Base-by-base conservation (phyloP, 441 rosid genomes). In the Corymbia citriodora region DNA sequence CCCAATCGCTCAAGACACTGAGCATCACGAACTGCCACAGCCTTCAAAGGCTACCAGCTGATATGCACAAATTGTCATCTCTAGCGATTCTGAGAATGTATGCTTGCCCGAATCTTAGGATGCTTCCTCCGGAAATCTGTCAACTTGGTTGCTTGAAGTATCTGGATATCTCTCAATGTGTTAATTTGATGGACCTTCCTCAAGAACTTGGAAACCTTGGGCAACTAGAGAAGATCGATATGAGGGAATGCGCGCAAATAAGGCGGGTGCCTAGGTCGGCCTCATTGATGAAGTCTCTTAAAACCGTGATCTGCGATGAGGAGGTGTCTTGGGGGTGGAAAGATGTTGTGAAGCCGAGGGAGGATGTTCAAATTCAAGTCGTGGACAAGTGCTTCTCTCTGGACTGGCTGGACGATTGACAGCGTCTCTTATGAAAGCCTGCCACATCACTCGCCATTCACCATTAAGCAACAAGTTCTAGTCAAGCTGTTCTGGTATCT, bases 11-110 rank as follows among this genome's bases (percentile, higher is more conserved):
- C 9, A 92, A 92, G 57, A 94, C 92, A 89, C 94, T 97, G 33
- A 97, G 99, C 90, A 89, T 96, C 92, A 97, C 98, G 87, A 95
- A 97, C 87, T 97, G 99, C 96, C 98, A 97, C 93, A 94, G 93
- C 63, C 92, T 97, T 36, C 87, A 90, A 40, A 93, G 91, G 85
- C 92, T 97, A 79, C 99, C 97, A 4, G 81, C 92, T 50, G 91
- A 94, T 53, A 91, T 97, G 68, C 96, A 96, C 7, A 92, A 92
- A 88, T 92, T 97, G 88, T 93, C 93, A 29, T 89, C 55, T 86
- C 94, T 97, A 74, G 93, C 95, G 72, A 89, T 96, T 85, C 90
- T 97, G 33, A 93, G 99, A 91, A 91, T 97, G 13, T 95, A 95
- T 40, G 99, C 99, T 49, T 96, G 99, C 88, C 98, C 96, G 10